A percentile compares a stretch with the other conserved stretches of the same genome.
Conservation (phyloP, 2,329 filamentous ascomycete genomes). For the Cryphonectria japonica region DNA sequence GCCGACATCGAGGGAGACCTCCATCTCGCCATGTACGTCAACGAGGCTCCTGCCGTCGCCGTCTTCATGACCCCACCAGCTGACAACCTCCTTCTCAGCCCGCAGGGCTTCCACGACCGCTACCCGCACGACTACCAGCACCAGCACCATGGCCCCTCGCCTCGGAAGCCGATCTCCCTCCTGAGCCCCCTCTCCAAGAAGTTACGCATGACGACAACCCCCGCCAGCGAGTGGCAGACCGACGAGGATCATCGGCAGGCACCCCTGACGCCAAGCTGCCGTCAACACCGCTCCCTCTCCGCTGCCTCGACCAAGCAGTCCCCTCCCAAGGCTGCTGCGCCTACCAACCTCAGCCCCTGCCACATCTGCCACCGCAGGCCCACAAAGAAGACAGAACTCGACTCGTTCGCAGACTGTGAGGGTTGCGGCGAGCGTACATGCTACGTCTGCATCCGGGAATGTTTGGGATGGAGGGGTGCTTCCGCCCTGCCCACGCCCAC, state of each 20-base stretch:
- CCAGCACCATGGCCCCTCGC: constrained; percentile 21
- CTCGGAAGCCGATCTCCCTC: constrained; percentile 24
- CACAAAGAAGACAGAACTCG: constrained; percentile 66
- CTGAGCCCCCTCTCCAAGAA: constrained; percentile 28
- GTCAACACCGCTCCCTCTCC: constrained; percentile 22
- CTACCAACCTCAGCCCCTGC: constrained; percentile 54
- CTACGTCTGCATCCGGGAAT: constrained; percentile 70
- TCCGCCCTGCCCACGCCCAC: neutral
- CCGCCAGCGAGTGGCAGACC: constrained; percentile 11
- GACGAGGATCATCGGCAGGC: constrained; percentile 9
- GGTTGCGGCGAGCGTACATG: constrained; percentile 66
- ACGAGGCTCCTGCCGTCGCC: neutral
- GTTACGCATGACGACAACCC: constrained; percentile 17
- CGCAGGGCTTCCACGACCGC: constrained; percentile 19
- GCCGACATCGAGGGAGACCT: constrained; percentile 22
- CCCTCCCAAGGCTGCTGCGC: constrained; percentile 25
- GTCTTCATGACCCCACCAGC: constrained; percentile 12
- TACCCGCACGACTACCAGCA: constrained; percentile 21
- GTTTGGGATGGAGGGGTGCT: constrained; percentile 52
- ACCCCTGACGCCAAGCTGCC: constrained; percentile 14
- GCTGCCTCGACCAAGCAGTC: constrained; percentile 26
- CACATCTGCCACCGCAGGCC: constrained; percentile 71
- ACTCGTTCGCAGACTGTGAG: constrained; percentile 67
- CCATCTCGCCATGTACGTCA: constrained; percentile 26
- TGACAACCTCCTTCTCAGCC: constrained; percentile 26